Evolutionary conservation across 352 stramenopile genomes (phyloP).

Genomic region (Halophytophthora batemanensis): DNA sequence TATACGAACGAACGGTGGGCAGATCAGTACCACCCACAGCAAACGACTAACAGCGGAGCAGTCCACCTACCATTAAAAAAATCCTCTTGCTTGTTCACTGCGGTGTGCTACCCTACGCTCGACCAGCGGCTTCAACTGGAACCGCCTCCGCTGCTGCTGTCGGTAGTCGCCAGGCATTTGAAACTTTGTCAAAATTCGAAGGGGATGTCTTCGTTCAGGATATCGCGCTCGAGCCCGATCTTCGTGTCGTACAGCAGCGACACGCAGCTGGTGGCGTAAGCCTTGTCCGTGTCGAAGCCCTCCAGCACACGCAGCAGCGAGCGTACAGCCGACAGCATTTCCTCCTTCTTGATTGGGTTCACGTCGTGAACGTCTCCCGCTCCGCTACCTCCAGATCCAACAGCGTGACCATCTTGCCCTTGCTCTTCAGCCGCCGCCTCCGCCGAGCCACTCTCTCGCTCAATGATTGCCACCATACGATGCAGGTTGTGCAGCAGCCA

Average conservation of each 20-base stretch:
- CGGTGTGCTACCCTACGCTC: too few species aligned
- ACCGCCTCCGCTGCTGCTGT: constrained; percentile 12
- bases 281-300: constrained; percentile 49
- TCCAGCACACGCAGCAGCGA: constrained; percentile 77
- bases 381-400: constrained; percentile 21
- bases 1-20: too few species aligned
- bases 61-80: too few species aligned
- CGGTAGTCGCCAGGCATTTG: constrained; percentile 11
- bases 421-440: constrained; percentile 18
- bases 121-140: constrained; percentile 1
- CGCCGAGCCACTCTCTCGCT: constrained; percentile 41
- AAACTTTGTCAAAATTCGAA: constrained; percentile 65
- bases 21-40: not conserved
- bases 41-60: too few species aligned
- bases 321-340: constrained; percentile 71
- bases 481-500: constrained; percentile 87
- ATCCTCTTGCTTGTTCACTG: too few species aligned
- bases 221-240: constrained; percentile 74
- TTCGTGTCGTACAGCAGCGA: constrained; percentile 85
- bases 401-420: constrained; percentile 26
- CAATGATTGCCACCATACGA: constrained; percentile 70
- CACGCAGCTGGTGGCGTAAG: constrained; percentile 59
- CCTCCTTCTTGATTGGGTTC: constrained; percentile 78
- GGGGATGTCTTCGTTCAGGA: constrained; percentile 72
- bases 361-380: constrained; percentile 74